Evolutionary conservation across 2,329 filamentous ascomycete species (phyloP).

Genomic region (Knufia petricola): DNA sequence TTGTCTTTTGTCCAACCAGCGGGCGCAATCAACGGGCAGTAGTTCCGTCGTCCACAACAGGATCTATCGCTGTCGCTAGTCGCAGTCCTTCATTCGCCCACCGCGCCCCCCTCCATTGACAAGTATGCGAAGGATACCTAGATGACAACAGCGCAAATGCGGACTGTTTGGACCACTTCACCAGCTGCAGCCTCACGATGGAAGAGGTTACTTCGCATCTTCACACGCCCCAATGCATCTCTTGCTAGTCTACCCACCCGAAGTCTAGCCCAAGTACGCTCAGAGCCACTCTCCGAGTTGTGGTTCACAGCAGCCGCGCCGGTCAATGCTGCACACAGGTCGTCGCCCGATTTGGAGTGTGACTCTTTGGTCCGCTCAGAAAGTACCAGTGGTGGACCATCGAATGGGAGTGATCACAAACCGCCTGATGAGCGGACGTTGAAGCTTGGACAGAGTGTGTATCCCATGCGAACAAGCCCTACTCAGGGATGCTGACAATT

Average conservation of each 20-base stretch:
- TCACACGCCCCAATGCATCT: not conserved
- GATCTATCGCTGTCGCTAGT: too few species aligned
- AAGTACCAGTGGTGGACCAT: slow-evolving; percentile 15
- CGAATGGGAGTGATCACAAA: slow-evolving; percentile 32
- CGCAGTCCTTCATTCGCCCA: not conserved
- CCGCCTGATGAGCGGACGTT: slow-evolving; percentile 50
- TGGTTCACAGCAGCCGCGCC: slow-evolving; percentile 25
- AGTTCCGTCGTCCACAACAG: too few species aligned
- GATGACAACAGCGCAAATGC: slow-evolving; percentile 9
- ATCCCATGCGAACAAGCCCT: too few species aligned
- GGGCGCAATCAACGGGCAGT: too few species aligned
- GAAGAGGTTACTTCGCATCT: slow-evolving; percentile 7
- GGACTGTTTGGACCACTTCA: slow-evolving; percentile 9
- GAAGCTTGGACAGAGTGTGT: slow-evolving; percentile 53
- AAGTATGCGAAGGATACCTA: slow-evolving; percentile 6
- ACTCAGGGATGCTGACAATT: slow-evolving; percentile 10
- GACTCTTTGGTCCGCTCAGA: slow-evolving; percentile 12
- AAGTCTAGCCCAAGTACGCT: slow-evolving; percentile 29
- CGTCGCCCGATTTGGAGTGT: not conserved
- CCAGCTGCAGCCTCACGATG: slow-evolving; percentile 6
- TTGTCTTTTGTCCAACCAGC: too few species aligned
- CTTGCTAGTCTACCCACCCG: slow-evolving; percentile 16
- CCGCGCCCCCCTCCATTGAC: not conserved
- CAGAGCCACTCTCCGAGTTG: slow-evolving; percentile 29
- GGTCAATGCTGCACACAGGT: not conserved